phyloP scores from a whole-genome alignment of 257 asterid genomes.

The Nicotiana paniculata region DNA sequence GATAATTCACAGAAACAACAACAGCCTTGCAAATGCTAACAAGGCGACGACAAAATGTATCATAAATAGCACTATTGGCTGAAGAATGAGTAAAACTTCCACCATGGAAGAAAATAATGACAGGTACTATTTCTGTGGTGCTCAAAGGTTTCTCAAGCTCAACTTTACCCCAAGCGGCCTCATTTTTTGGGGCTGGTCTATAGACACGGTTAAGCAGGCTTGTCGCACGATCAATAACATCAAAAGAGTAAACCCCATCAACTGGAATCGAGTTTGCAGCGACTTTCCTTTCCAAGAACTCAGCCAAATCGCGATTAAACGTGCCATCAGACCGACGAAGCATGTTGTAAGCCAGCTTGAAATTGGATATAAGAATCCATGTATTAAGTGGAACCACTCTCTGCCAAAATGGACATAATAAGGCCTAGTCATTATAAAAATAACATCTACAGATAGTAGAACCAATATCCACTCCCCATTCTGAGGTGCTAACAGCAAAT shows the following conservation, averaged over 20 bases:
- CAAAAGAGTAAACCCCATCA: slow-evolving; percentile 68
- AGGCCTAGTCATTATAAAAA: not conserved
- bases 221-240: slow-evolving; percentile 63
- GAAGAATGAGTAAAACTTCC: slow-evolving; percentile 92
- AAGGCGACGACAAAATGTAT: slow-evolving; percentile 73
- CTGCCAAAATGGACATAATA: slow-evolving; percentile 25
- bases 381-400: slow-evolving; percentile 81
- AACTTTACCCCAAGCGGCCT: slow-evolving; percentile 25
- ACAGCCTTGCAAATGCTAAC: slow-evolving; percentile 55
- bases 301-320: slow-evolving; percentile 66
- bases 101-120: slow-evolving; percentile 74
- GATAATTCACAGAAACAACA: slow-evolving; percentile 73
- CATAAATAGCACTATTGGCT: slow-evolving; percentile 79
- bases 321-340: slow-evolving; percentile 86
- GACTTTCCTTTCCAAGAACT: slow-evolving; percentile 74
- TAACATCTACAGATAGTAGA: not conserved
- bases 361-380: slow-evolving; percentile 77
- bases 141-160: slow-evolving; percentile 65
- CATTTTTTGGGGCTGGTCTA: slow-evolving; percentile 26
- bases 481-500: not conserved
- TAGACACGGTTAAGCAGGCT: slow-evolving; percentile 64
- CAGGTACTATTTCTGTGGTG: slow-evolving; percentile 47
- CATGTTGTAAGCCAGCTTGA: slow-evolving; percentile 79
- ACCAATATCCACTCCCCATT: not conserved
- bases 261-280: slow-evolving; percentile 63